A percentile compares a stretch with the other conserved stretches of the same genome.
Conservation (phyloP, 225 moss, liverwort and hornwort genomes). For the Physcomitrium patens region DNA sequence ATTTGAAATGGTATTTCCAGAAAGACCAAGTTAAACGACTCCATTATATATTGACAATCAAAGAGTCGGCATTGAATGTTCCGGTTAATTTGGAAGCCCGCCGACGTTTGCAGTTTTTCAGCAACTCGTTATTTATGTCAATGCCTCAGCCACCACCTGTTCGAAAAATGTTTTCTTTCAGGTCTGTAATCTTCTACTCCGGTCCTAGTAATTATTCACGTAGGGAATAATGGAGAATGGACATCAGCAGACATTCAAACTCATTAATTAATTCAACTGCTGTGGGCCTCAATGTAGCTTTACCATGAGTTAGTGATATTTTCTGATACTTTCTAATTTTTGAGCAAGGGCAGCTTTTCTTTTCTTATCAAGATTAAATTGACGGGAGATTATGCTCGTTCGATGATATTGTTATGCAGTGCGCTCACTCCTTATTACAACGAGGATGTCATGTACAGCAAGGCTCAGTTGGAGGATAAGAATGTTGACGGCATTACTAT, state of each 20-base stretch:
- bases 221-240: neutral
- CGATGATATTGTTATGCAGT: conserved; percentile 45
- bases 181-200: conserved; percentile 30
- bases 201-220: neutral
- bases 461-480: conserved; percentile 46
- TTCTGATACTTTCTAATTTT: neutral
- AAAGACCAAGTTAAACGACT: conserved; percentile 53
- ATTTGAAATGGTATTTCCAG: conserved; percentile 24
- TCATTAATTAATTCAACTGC: conserved; percentile 1
- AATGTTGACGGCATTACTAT: conserved; percentile 69
- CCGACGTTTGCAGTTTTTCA: conserved; percentile 71
- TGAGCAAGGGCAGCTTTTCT: neutral
- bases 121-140: conserved; percentile 69
- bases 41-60: conserved; percentile 55
- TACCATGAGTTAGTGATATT: neutral
- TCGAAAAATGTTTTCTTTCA: conserved; percentile 72
- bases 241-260: neutral
- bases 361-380: neutral
- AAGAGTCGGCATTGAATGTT: conserved; percentile 67
- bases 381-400: conserved; percentile 15
- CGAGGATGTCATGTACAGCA: conserved; percentile 69
- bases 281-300: neutral
- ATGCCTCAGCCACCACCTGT: conserved; percentile 65
- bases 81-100: conserved; percentile 72
- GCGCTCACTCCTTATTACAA: conserved; percentile 66